Conservation (phyloP, 768 basidiomycete species). For the Hygrocybe punicea region DNA sequence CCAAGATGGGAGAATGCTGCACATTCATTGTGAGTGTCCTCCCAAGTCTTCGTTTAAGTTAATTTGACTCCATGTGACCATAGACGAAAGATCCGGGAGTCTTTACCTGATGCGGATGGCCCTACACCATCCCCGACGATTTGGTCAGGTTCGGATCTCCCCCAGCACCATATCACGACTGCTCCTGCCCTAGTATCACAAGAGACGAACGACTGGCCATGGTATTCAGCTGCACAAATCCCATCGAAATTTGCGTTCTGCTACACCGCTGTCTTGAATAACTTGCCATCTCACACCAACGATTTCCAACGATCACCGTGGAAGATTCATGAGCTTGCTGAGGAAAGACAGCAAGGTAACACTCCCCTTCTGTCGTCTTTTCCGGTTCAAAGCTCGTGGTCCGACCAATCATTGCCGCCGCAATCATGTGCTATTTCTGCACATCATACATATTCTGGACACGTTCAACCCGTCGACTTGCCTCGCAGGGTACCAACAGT, state of each 20-base stretch:
- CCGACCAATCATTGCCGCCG: background rate
- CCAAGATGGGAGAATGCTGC: conserved; percentile 35
- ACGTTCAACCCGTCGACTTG: background rate
- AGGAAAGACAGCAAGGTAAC: background rate
- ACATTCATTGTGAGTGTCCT: conserved; percentile 32
- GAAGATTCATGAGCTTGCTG: background rate
- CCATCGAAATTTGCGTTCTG: background rate
- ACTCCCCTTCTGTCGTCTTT: background rate
- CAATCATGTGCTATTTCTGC: background rate
- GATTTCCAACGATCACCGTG: background rate
- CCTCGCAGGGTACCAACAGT: background rate
- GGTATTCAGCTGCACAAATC: conserved; percentile 9
- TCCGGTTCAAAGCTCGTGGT: background rate
- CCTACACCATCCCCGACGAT: background rate
- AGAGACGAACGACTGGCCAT: conserved; percentile 10
- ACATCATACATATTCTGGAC: background rate
- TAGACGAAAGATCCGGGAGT: conserved; percentile 8
- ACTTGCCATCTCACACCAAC: conserved; percentile 10
- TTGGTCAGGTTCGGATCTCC: background rate
- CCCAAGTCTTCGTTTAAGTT: background rate
- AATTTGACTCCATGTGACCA: background rate
- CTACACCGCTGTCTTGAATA: conserved; percentile 15
- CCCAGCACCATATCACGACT: background rate
- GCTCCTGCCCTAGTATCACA: background rate
- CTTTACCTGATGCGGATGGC: background rate